Evolutionary conservation across 768 basidiomycete species (phyloP), one percentile per base, ranked within the genome.

Genomic region (Phylloporus rhodoxanthus): DNA sequence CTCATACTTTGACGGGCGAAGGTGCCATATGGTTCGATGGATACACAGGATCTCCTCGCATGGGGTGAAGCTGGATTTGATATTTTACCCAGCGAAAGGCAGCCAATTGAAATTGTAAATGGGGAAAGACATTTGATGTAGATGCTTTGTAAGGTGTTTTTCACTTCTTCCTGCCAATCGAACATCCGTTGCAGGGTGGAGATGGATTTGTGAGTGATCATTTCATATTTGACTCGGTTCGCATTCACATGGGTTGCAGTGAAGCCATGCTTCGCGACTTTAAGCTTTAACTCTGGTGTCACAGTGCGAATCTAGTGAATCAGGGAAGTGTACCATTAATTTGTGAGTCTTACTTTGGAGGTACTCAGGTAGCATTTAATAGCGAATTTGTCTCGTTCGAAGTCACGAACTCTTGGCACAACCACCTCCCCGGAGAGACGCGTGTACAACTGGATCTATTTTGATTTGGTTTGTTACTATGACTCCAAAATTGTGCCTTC

Each of bases 231-330:
- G 13, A 2, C 14, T 23, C 11, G 3, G 25, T 11, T 15, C 21
- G 11, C 29, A 20, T 33, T 23, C 21, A 37, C 10, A 26, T 14
- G n/a, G 19, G n/a, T 25, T 21, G 34, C 40, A 77, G 75, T 50
- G 77, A 79, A 58, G 60, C 75, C 14, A 75, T 76, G 70, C 60
- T 76, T 8, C 78, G 76, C 52, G 67, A 77, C 52, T 76, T 79
- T 53, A 67, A 62, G n/a, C n/a, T n/a, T n/a, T n/a, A n/a, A n/a
- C 1, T 54, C 60, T 1, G 74, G 73, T 3, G 60, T 78, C 6
- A 59, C 69, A 8, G 53, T 67, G 3, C 67, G 72, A 6, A 73
- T 76, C 56, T 76, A 4, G 20, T 13, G 21, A 17, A n/a, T 3
- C 29, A 14, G 9, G 15, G 23, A n/a, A 9, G 17, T 17, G 2